A percentile compares a stretch with the other conserved stretches of the same genome.
These are phyloP conservation scores for Skeletonema menzelii DNA, from an alignment of 108 stramenopile genomes.

Conservation along the genomic window DNA sequence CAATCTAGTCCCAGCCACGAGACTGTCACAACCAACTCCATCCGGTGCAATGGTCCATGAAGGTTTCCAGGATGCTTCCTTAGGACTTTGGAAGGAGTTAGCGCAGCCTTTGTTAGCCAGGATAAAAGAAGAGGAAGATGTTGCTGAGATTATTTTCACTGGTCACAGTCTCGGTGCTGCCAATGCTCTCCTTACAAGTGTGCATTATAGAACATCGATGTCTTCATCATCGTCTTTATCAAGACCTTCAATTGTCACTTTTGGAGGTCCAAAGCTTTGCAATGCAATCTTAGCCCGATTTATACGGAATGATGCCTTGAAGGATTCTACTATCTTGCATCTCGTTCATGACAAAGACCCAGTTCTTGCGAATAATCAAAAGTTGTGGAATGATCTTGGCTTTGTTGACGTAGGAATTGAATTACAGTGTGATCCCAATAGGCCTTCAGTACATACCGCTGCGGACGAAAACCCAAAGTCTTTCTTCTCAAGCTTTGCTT, in stretches of 20 bases:
- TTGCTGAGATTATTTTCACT: conserved; percentile 29
- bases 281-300: conserved; percentile 41
- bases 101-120: conserved; percentile 20
- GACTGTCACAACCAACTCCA: conserved; percentile 19
- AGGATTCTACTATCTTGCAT: conserved; percentile 46
- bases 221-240: neutral
- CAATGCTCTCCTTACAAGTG: conserved; percentile 49
- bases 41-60: conserved; percentile 43
- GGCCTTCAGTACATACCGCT: conserved; percentile 17
- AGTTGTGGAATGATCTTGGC: conserved; percentile 60
- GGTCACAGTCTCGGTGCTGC: conserved; percentile 45
- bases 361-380: conserved; percentile 57
- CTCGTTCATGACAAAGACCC: conserved; percentile 63
- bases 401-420: conserved; percentile 56
- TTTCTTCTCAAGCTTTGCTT: conserved; percentile 24
- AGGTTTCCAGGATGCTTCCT: conserved; percentile 56
- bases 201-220: conserved; percentile 40
- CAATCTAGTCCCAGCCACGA: conserved; percentile 44
- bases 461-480: neutral
- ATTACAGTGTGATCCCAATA: conserved; percentile 54
- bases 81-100: conserved; percentile 56
- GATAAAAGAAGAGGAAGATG: conserved; percentile 1
- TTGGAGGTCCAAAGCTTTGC: conserved; percentile 62
- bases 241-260: conserved; percentile 46
- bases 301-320: conserved; percentile 29